Evolutionary conservation across 2,329 filamentous ascomycete genomes (phyloP).

Genomic region (Claviceps digitariae): DNA sequence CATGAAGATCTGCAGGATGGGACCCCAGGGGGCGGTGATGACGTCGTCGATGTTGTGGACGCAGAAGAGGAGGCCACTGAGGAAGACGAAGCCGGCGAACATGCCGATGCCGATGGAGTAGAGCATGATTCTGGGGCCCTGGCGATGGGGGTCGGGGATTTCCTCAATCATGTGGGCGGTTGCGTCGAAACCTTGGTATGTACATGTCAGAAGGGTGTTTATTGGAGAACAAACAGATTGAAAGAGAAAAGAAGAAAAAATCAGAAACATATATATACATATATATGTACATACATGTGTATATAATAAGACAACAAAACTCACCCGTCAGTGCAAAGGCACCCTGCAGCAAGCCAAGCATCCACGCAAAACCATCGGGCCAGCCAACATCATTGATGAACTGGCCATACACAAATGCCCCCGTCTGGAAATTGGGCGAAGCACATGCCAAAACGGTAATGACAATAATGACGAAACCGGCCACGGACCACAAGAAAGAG

Average conservation of each 20-base stretch:
- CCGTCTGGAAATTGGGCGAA: constrained; percentile 50
- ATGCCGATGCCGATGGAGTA: constrained; percentile 51
- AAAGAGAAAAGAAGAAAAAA: background rate
- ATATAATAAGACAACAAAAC: background rate
- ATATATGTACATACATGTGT: background rate
- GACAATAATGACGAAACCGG: constrained; percentile 55
- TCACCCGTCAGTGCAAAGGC: constrained; percentile 31
- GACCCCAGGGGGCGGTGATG: constrained; percentile 41
- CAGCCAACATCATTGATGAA: constrained; percentile 58
- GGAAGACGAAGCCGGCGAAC: constrained; percentile 48
- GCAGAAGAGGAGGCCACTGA: constrained; percentile 51
- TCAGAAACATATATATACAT: background rate
- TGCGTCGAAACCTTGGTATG: constrained; percentile 30
- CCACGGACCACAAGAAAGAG: constrained; percentile 58
- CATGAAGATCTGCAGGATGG: constrained; percentile 49
- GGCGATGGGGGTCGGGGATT: constrained; percentile 41
- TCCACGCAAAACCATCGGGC: constrained; percentile 52
- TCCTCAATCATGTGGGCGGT: constrained; percentile 41
- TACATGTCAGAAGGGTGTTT: background rate
- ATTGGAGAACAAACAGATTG: background rate
- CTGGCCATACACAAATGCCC: constrained; percentile 48
- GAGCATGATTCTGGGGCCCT: constrained; percentile 55
- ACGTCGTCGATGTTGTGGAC: constrained; percentile 43
- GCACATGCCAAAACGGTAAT: constrained; percentile 56
- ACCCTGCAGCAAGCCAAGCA: constrained; percentile 39